Conservation (phyloP, 2,329 filamentous ascomycete genomes). For the Chrysoporthe austroafricana region DNA sequence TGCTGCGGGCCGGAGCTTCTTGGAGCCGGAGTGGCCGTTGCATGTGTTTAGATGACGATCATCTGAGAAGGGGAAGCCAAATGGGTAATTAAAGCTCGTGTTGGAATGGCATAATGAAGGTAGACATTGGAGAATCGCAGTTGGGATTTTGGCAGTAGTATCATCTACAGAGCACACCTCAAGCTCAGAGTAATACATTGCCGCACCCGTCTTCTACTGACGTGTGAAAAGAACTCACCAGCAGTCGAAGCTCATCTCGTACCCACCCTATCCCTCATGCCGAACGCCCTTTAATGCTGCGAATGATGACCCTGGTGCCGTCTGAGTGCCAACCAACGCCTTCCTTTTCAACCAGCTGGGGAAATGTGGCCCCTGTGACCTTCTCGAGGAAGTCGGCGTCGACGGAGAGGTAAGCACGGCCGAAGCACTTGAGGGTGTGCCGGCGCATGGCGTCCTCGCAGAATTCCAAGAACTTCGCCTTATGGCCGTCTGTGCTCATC, state of each 20-base stretch:
- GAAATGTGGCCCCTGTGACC: conserved; percentile 72
- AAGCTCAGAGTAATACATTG: conserved; percentile 10
- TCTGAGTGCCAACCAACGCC: conserved; percentile 86
- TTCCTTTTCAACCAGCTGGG: conserved; percentile 66
- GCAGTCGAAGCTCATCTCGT: neutral
- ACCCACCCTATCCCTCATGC: conserved; percentile 6
- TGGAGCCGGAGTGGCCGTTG: neutral
- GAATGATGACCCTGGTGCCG: conserved; percentile 75
- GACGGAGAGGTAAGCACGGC: conserved; percentile 76
- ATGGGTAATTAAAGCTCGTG: neutral
- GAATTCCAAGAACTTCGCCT: conserved; percentile 79
- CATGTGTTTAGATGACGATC: neutral
- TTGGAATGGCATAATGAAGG: neutral
- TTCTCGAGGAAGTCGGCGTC: conserved; percentile 71
- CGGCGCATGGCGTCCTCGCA: conserved; percentile 74
- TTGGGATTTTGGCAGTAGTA: neutral
- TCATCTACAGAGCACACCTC: conserved; percentile 14
- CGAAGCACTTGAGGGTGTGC: conserved; percentile 85
- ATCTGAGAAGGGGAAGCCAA: neutral
- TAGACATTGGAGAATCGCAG: neutral
- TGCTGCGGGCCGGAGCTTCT: neutral
- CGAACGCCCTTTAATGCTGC: conserved; percentile 53
- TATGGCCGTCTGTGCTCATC: conserved; percentile 77
- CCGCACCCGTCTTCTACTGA: neutral
- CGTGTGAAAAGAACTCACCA: neutral